These are phyloP conservation scores for Elongisporangium undulatum DNA, from an alignment of 352 stramenopile species.

Conservation along the genomic window DNA sequence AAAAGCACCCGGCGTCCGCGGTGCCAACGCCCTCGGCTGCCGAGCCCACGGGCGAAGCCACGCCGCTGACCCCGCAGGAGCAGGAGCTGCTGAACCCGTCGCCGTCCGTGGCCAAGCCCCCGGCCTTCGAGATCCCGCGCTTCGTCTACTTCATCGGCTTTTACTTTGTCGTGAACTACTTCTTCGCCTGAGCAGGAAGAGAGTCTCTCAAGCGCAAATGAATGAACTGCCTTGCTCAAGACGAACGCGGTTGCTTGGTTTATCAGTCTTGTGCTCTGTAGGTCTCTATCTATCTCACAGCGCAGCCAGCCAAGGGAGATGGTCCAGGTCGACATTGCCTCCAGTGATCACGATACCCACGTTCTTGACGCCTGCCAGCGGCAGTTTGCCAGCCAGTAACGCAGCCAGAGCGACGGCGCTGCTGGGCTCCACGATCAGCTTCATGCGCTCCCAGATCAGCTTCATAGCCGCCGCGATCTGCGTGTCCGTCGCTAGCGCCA, in stretches of 20 bases:
- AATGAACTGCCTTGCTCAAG: background rate
- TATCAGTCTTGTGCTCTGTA: slow-evolving; percentile 1
- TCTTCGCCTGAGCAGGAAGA: slow-evolving; percentile 34
- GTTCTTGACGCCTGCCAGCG: slow-evolving; percentile 21
- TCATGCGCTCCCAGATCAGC: slow-evolving; percentile 90
- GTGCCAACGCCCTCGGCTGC: slow-evolving; percentile 4
- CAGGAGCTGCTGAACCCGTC: slow-evolving; percentile 35
- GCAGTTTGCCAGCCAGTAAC: slow-evolving; percentile 45
- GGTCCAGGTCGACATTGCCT: slow-evolving; percentile 62
- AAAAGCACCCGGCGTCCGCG: slow-evolving; percentile 33
- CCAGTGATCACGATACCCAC: slow-evolving; percentile 60
- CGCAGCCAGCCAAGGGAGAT: slow-evolving; percentile 56
- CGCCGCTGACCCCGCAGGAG: slow-evolving; percentile 29
- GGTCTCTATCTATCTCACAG: background rate
- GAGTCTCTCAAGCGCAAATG: background rate
- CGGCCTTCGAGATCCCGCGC: slow-evolving; percentile 42
- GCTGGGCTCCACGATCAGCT: slow-evolving; percentile 75
- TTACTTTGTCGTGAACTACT: slow-evolving; percentile 70
- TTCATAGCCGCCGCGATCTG: slow-evolving; percentile 81
- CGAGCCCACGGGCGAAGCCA: slow-evolving; percentile 13
- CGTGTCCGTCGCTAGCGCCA: slow-evolving; percentile 80
- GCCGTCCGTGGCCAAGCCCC: slow-evolving; percentile 44
- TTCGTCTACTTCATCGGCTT: slow-evolving; percentile 70
- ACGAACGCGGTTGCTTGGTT: background rate
- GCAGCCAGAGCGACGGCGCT: slow-evolving; percentile 42